These are phyloP conservation scores for Suillus alpinus DNA, from an alignment of 768 basidiomycete genomes.

Conservation along the genomic window DNA sequence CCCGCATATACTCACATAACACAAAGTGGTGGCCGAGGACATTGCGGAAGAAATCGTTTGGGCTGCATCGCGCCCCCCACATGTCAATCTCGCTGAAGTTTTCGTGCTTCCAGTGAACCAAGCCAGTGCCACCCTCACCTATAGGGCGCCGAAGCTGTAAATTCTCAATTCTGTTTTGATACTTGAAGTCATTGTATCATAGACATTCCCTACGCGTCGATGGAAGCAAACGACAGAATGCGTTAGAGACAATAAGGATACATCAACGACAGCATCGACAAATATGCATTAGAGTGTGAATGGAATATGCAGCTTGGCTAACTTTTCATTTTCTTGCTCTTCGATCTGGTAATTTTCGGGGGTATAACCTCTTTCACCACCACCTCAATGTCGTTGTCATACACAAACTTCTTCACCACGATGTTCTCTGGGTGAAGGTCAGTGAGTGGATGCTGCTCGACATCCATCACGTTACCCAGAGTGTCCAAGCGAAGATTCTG, in stretches of 20 bases:
- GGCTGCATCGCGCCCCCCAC: conserved; percentile 87
- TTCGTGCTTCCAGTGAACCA: conserved; percentile 79
- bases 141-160: conserved; percentile 41
- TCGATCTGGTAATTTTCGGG: conserved; percentile 56
- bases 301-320: conserved; percentile 7
- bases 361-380: conserved; percentile 19
- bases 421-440: conserved; percentile 65
- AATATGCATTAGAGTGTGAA: conserved; percentile 12
- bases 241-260: conserved; percentile 27
- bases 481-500: conserved; percentile 65
- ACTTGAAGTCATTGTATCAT: not conserved
- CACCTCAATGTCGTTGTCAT: conserved; percentile 62
- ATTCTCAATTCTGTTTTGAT: not conserved
- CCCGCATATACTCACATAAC: conserved; percentile 5
- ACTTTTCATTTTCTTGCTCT: conserved; percentile 47
- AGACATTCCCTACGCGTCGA: not conserved
- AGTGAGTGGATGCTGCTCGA: conserved; percentile 46
- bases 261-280: conserved; percentile 25
- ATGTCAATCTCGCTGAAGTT: conserved; percentile 87
- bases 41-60: conserved; percentile 98
- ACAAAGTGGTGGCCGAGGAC: conserved; percentile 73
- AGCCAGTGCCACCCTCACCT: conserved; percentile 63
- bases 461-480: conserved; percentile 67
- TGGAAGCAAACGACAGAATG: not conserved
- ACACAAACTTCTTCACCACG: conserved; percentile 75